A percentile compares a stretch with the other conserved stretches of the same genome.
Evolutionary conservation across 2,329 filamentous ascomycete genomes (phyloP).

Genomic region (Sclerotiophoma versabilis): DNA sequence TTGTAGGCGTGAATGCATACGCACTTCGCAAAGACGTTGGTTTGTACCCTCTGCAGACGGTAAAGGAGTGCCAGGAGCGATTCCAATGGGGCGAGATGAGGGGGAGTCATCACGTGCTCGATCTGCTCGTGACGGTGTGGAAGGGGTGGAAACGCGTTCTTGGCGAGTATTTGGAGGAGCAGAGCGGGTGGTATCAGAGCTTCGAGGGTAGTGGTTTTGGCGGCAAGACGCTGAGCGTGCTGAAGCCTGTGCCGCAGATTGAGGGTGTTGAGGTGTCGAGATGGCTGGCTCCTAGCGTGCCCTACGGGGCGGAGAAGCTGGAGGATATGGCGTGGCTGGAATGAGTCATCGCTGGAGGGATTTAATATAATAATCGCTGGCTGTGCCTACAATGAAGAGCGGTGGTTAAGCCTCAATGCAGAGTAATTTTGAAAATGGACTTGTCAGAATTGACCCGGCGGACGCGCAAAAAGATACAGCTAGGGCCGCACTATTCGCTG

Average conservation of each 20-base stretch:
- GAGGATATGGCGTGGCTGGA: constrained; percentile 4
- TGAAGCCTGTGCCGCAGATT: constrained; percentile 34
- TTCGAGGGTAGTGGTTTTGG: constrained; percentile 30
- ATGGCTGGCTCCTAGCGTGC: constrained; percentile 23
- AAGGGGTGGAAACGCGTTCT: constrained; percentile 37
- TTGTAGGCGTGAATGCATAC: constrained; percentile 43
- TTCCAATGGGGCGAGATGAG: constrained; percentile 37
- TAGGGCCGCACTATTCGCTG: no score
- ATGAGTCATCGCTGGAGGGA: constrained; percentile 74
- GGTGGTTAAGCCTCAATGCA: no score
- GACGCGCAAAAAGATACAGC: no score
- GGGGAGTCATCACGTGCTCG: constrained; percentile 39
- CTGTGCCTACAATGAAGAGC: no score
- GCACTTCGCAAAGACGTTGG: constrained; percentile 45
- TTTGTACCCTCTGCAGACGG: constrained; percentile 37
- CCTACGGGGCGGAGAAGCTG: constrained; percentile 22
- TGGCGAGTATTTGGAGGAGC: constrained; percentile 22
- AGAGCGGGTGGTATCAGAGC: constrained; percentile 31
- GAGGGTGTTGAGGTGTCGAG: constrained; percentile 12
- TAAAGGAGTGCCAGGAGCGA: constrained; percentile 34
- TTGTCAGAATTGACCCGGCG: no score
- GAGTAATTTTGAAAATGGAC: no score
- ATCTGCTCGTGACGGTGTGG: constrained; percentile 36
- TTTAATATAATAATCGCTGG: no score
- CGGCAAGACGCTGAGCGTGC: constrained; percentile 32